Percentiles rank a stretch among this genome's conserved stretches.
phyloP scores from a whole-genome alignment of 2,329 filamentous ascomycete species.

The Pyricularia sp. region DNA sequence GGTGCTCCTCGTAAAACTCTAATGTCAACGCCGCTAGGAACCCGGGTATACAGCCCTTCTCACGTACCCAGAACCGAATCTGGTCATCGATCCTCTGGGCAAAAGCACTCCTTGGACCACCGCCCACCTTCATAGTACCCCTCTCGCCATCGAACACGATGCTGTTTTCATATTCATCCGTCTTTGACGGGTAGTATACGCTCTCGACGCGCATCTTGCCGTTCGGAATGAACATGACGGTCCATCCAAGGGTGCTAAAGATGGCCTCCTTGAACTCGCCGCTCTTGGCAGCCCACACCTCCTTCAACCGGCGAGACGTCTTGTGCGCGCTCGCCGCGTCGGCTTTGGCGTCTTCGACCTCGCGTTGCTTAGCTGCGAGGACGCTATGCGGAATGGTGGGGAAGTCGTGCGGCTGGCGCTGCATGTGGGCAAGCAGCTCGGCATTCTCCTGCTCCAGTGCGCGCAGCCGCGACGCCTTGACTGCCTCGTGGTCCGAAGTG shows the following conservation, averaged over 20 bases:
- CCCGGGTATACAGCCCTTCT: slow-evolving; percentile 84
- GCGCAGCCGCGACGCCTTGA: slow-evolving; percentile 68
- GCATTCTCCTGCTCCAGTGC: slow-evolving; percentile 73
- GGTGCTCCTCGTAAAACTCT: slow-evolving; percentile 75
- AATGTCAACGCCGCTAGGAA: slow-evolving; percentile 83
- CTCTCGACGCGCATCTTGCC: slow-evolving; percentile 86
- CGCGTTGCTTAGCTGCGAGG: slow-evolving; percentile 60
- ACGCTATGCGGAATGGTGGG: slow-evolving; percentile 64
- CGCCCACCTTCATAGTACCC: slow-evolving; percentile 95
- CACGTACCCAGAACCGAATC: slow-evolving; percentile 92
- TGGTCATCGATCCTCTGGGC: slow-evolving; percentile 72
- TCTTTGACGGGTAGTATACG: slow-evolving; percentile 62
- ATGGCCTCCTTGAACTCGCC: slow-evolving; percentile 94
- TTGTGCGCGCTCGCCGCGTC: slow-evolving; percentile 67
- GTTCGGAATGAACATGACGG: slow-evolving; percentile 91
- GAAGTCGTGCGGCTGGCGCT: slow-evolving; percentile 24
- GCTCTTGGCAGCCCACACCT: slow-evolving; percentile 84
- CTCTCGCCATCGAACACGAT: slow-evolving; percentile 85
- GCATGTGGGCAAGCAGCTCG: slow-evolving; percentile 64
- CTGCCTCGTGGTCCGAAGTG: slow-evolving; percentile 69
- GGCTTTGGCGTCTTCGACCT: slow-evolving; percentile 57
- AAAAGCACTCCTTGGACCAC: slow-evolving; percentile 76
- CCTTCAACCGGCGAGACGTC: slow-evolving; percentile 70
- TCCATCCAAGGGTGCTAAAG: slow-evolving; percentile 83
- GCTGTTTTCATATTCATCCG: slow-evolving; percentile 57